These are phyloP conservation scores for Grosmannia huntii DNA, from an alignment of 2,329 filamentous ascomycete species.

Conservation along the genomic window DNA sequence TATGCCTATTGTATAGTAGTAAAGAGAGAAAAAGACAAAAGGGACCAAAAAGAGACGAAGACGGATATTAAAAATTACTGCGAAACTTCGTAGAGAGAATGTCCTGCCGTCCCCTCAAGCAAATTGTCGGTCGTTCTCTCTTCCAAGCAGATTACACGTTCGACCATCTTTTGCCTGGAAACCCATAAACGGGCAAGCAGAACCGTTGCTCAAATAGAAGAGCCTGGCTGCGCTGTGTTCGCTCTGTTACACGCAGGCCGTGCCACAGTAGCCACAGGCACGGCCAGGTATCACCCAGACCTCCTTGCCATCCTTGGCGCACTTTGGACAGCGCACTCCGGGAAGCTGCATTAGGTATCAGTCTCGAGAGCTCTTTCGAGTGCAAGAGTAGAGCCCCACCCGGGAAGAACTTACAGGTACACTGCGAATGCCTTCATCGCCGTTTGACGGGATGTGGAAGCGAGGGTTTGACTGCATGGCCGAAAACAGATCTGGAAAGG, in stretches of 20 bases:
- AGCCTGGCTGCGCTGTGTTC: neutral
- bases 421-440: constrained; percentile 7
- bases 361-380: neutral
- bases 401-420: constrained; percentile 6
- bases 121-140: neutral
- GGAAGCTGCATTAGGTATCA: constrained; percentile 11
- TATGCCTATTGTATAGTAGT: neutral
- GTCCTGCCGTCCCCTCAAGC: neutral
- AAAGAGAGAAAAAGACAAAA: neutral
- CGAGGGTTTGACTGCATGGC: constrained; percentile 2
- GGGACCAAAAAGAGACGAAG: neutral
- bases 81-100: neutral
- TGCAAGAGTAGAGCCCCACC: neutral
- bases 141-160: neutral
- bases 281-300: constrained; percentile 16
- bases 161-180: neutral
- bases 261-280: constrained; percentile 15
- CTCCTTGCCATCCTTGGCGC: constrained; percentile 13
- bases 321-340: constrained; percentile 14
- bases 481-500: neutral
- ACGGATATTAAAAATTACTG: constrained; percentile 4
- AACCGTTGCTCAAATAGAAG: neutral
- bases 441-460: neutral
- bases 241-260: constrained; percentile 9
- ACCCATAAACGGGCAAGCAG: neutral